phyloP scores from a whole-genome alignment of 176 grass and related monocot species.

The Bolboschoenus planiculmis region DNA sequence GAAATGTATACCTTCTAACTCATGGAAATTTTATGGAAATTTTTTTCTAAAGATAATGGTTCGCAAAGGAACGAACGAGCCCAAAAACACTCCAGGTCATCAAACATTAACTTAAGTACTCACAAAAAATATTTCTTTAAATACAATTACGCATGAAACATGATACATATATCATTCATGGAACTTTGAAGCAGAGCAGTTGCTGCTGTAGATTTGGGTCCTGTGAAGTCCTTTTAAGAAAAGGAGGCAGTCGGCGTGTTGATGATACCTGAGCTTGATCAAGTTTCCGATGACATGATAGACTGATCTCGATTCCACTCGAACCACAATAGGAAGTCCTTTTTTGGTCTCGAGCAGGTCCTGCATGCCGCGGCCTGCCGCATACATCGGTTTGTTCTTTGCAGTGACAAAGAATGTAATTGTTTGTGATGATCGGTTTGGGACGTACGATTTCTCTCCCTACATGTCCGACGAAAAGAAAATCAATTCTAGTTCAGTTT shows the following conservation, averaged over 20 bases:
- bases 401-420: slow-evolving; percentile 39
- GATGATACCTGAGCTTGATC: slow-evolving; percentile 42
- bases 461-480: slow-evolving; percentile 14
- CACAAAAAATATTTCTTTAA: neutral
- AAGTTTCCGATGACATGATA: slow-evolving; percentile 57
- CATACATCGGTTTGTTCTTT: slow-evolving; percentile 88
- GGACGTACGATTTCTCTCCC: slow-evolving; percentile 38
- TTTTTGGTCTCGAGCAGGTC: slow-evolving; percentile 53
- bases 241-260: slow-evolving; percentile 48
- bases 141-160: neutral
- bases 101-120: neutral
- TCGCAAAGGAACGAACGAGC: neutral
- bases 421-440: neutral
- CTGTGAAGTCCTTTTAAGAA: slow-evolving; percentile 31
- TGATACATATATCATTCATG: slow-evolving; percentile 8
- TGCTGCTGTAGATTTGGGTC: slow-evolving; percentile 29
- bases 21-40: too few relatives aligned
- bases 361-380: slow-evolving; percentile 66
- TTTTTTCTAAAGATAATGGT: neutral
- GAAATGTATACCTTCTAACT: neutral
- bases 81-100: neutral
- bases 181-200: slow-evolving; percentile 33
- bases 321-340: slow-evolving; percentile 51
- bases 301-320: slow-evolving; percentile 31
- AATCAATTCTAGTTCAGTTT: neutral